Conservation (phyloP, 2,329 filamentous ascomycete genomes). For the Mycosphaerella sp. region DNA sequence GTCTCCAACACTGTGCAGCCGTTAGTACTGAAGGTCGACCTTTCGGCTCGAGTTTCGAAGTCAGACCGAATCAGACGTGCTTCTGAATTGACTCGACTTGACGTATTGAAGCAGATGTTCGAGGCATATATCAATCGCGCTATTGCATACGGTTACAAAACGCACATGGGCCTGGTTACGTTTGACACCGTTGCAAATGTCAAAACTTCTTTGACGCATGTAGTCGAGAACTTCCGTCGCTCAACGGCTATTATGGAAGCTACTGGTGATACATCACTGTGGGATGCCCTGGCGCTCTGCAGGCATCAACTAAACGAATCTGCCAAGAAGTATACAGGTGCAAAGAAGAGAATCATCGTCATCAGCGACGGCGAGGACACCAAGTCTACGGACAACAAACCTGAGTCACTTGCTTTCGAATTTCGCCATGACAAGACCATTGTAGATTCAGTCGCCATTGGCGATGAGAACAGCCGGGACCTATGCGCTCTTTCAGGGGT, state of each 20-base stretch:
- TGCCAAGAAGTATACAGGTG: conserved; percentile 30
- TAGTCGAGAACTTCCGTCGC: conserved; percentile 36
- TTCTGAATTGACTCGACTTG: conserved; percentile 24
- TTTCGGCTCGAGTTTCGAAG: not conserved
- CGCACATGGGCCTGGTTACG: conserved; percentile 35
- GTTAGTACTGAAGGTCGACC: conserved; percentile 22
- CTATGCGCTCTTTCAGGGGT: conserved; percentile 32
- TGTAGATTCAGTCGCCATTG: conserved; percentile 36
- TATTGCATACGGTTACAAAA: conserved; percentile 36
- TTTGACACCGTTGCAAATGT: conserved; percentile 30
- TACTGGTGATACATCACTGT: conserved; percentile 34
- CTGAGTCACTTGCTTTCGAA: conserved; percentile 23
- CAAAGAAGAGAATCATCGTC: conserved; percentile 36
- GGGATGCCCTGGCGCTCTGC: conserved; percentile 35
- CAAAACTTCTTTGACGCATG: conserved; percentile 29
- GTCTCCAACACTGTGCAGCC: conserved; percentile 4
- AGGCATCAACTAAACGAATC: conserved; percentile 32
- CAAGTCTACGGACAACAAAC: conserved; percentile 24
- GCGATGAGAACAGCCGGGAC: conserved; percentile 26
- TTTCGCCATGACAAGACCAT: conserved; percentile 28
- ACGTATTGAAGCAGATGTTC: conserved; percentile 38
- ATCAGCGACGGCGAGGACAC: conserved; percentile 37
- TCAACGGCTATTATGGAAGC: conserved; percentile 30
- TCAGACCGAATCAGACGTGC: not conserved
- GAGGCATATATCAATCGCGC: conserved; percentile 35